phyloP scores from a whole-genome alignment of 2,329 filamentous ascomycete genomes.

The Fusarium napiforme region DNA sequence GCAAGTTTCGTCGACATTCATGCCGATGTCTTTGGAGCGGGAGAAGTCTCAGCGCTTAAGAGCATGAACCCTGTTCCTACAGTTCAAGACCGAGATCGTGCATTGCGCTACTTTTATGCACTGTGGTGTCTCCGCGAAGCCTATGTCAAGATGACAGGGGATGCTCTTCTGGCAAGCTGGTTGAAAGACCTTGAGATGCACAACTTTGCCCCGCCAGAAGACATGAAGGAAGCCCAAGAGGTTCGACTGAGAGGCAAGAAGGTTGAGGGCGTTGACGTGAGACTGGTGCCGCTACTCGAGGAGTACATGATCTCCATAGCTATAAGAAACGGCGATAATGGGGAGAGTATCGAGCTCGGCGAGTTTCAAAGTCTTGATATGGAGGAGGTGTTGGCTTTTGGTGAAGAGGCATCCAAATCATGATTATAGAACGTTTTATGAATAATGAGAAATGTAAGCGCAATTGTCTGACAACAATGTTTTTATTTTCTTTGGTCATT shows the following conservation, averaged over 20 bases:
- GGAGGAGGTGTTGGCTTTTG: slow-evolving; percentile 59
- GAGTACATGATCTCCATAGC: slow-evolving; percentile 67
- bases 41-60: slow-evolving; percentile 73
- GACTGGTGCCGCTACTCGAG: slow-evolving; percentile 55
- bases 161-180: slow-evolving; percentile 80
- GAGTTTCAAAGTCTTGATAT: slow-evolving; percentile 57
- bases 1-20: slow-evolving; percentile 76
- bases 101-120: slow-evolving; percentile 78
- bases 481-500: slow-evolving; percentile 12
- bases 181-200: slow-evolving; percentile 76
- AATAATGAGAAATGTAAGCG: slow-evolving; percentile 3
- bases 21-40: slow-evolving; percentile 72
- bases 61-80: slow-evolving; percentile 46
- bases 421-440: not conserved
- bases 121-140: slow-evolving; percentile 84
- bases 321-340: slow-evolving; percentile 56
- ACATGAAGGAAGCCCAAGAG: slow-evolving; percentile 41
- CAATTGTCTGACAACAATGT: not conserved
- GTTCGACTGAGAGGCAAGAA: slow-evolving; percentile 46
- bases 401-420: slow-evolving; percentile 46
- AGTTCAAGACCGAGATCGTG: slow-evolving; percentile 57
- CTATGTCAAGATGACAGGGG: slow-evolving; percentile 85
- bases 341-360: slow-evolving; percentile 53
- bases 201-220: slow-evolving; percentile 66
- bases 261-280: slow-evolving; percentile 51